Evolutionary conservation across 2,329 filamentous ascomycete species (phyloP), one percentile per base, ranked within the genome.

Genomic region (Alternaria panax): DNA sequence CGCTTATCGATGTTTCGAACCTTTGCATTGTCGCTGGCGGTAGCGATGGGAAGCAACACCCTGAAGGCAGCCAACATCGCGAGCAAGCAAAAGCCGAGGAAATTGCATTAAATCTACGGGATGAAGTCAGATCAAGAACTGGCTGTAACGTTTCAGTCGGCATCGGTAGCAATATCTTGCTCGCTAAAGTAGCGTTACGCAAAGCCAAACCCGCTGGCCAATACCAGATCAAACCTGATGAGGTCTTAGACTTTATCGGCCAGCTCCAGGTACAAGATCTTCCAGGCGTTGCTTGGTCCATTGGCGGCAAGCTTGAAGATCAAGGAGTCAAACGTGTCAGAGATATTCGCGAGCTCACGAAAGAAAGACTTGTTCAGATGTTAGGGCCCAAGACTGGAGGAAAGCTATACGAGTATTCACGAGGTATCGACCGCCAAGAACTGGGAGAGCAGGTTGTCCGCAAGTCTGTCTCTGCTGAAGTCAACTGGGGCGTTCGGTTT

Each of bases 401-500:
- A 67, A 97, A 90, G 75, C 83, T 99, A 0, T 94, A 90, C 85
- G 92, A 97, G 51, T 98, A 96, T 76, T 86, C 94, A 22, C 87
- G 92, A 6, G 95, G 95, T 3, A 92, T 98, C 48, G 95, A 99
- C 78, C 86, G 84, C 50, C 84, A 88, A 2, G 92, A 97, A 76
- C 92, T 98, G 6, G 94, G 93, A 30, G 91, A 94, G 57, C 91
- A 96, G 71, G 87, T 90, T 0, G 83, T 92, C 16, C 88, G 95
- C 54, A 99, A 98, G 74, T 98, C 94, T 0, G 92, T 99, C 0
- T 98, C 95, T 2, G 94, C 94, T 1, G 95, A 99, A 75, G 92
- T 99, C 63, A 99, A 95, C 70, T 99, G 95, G 95, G 95, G 96
- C 3, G 96, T 99, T 56, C 89, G 95, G 6, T 99, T 99, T 74